Evolutionary conservation across 2,329 filamentous ascomycete genomes (phyloP), one percentile per base, ranked within the genome.

Genomic region (Trichophyton benhamiae): DNA sequence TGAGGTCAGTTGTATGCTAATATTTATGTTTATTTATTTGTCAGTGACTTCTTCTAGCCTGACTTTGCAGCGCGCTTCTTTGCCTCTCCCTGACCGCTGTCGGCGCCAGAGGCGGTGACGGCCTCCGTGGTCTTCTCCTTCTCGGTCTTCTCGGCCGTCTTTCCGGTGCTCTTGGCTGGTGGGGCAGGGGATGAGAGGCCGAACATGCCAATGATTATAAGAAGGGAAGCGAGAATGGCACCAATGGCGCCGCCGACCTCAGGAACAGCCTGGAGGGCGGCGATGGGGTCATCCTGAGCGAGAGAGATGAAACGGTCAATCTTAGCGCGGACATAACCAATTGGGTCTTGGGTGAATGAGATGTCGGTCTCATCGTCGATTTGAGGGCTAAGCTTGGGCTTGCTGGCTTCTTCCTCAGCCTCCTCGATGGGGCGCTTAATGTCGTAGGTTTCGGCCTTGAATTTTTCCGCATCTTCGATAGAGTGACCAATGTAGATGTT

Each of bases 401-500:
- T 89, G 69, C 82, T 82, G 63, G 86, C 87, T 68, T 88, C 83
- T 74, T 94, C 88, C 68, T 89, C 81, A 57, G 87, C 84, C 80
- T 87, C 83, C 82, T 99, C 94, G 59, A 89, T 79, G 61, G 85
- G 80, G 75, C 86, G 82, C 88, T 99, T 99, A 78, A 90, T 78
- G 72, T 89, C 87, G 76, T 91, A 99, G 61, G 90, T 89, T 83
- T 96, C 89, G 66, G 87, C 82, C 70, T 90, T 88, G 72, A 99
- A 82, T 79, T 91, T 88, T 76, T 88, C 85, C 65, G 94, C 94
- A 68, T 99, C 94, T 72, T 90, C 90, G 68, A 94, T 76, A 20
- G 92, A 97, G 85, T 99, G 94, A 66, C 94, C 94, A 75, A 99
- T 91, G 84, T 97, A 99, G 82, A 99, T 95, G 86, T 99, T 99